Evolutionary conservation across 495 filamentous ascomycete genomes (phyloP), one percentile per base, ranked within the genome.

Genomic region (Lophium mytilinum): DNA sequence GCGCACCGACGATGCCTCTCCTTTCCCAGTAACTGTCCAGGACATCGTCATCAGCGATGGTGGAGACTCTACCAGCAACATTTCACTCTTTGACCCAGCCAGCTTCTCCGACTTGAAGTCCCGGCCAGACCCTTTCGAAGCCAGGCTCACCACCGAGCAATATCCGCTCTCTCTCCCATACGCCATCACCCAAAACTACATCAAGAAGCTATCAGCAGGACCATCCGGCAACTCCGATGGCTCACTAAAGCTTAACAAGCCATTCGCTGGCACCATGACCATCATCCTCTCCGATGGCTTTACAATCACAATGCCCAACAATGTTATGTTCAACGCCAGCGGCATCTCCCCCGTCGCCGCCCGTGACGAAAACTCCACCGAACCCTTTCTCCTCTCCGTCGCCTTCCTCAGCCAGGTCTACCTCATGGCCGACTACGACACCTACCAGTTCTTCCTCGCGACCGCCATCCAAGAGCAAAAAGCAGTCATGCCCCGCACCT

Each of bases 401-500:
- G 61, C 68, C 12, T 69, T 58, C 50, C 66, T 71, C 33, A 40
- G 36, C 36, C 66, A 71, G 55, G 64, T 67, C 37, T 71, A 71
- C 56, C 64, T 71, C 41, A 71, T 71, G 68, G 55, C 62, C 37
- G 65, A 69, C 56, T 71, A 54, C 56, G 68, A 71, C 37, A 15
- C 53, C 0, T 56, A 61, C 46, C 15, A 30, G 33, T 71, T 71
- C 62, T 65, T 64, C 51, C 66, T 71, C 56, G 68, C 68, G 1
- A 52, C 56, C 19, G 68, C 65, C 21, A 42, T 69, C n/a, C 47
- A 51, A 36, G 57, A 62, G 24, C 58, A 65, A 40, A 58, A 59
- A 39, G 56, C 52, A 40, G 62, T 67, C 50, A 68, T 66, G 59
- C 68, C 68, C 11, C 10, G 30, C 4, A 64, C 68, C 12, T 67